Base-by-base conservation (phyloP, 164 flowering plant genomes). In the Nelumbo lutea region DNA sequence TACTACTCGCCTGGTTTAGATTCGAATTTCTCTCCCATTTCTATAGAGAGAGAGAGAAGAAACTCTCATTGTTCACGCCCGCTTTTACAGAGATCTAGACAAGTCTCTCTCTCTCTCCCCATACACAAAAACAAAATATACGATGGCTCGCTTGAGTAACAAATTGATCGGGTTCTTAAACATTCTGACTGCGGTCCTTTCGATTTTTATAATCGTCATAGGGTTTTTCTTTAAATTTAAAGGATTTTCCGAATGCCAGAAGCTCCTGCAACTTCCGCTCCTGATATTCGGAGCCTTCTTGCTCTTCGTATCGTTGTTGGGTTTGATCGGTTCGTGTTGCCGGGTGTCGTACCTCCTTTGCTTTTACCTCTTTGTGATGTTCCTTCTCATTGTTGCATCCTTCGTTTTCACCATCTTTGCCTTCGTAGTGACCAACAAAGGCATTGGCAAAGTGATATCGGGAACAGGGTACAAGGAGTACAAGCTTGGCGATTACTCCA, bases 401-500 rank as follows among this genome's bases (percentile, higher is more conserved):
- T 42, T 78, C 1, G 62, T 39, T 13, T 84, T 86, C 74, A 82
- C 90, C 1, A 60, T 81, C 0, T 84, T 87, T 59, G 71, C 78
- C 1, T 56, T 87, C 8, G 9, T 82, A 0, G 85, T 89, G 14
- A 90, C 93, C 1, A 88, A 90, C 66, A 78, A 71, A 38, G 78
- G 79, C 3, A 84, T 73, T 1, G 91, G 90, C 0, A 46, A 70
- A 39, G 77, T 58, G 3, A 53, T 86, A 0, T 79, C 85, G 0
- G 76, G 78, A n/a, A 57, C 42, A 61, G 90, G 86, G 3, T 76
- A 47, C 56, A 74, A 77, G 71, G 83, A 79, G 61, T 75, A 81
- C 48, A 70, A 73, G 65, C 74, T 85, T 3, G 87, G 83, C 2
- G 91, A 90, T 72, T 88, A 85, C 65, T 81, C 89, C 3, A 61